Conservation (phyloP, 495 filamentous ascomycete species). For the Thermothielavioides terrestris region DNA sequence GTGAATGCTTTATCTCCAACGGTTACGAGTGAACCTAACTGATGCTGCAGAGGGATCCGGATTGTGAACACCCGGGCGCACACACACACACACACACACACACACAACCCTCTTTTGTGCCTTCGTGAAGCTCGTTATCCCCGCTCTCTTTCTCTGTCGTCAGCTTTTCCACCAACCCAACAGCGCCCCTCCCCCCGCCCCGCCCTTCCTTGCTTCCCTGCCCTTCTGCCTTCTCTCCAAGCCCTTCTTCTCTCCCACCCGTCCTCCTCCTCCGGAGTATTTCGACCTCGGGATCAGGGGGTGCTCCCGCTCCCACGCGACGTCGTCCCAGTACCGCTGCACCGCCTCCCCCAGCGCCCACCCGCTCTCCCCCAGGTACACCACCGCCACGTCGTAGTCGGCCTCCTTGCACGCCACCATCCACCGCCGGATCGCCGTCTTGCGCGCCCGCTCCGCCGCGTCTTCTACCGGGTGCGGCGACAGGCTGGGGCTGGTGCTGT, state of each 20-base stretch:
- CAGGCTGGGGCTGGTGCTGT: slow-evolving; percentile 46
- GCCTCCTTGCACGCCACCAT: slow-evolving; percentile 63
- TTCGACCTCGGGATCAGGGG: slow-evolving; percentile 30
- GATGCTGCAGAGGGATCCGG: not conserved
- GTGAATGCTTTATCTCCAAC: not conserved
- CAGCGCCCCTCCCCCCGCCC: slow-evolving; percentile 15
- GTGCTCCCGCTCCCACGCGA: slow-evolving; percentile 61
- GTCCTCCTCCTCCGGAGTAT: slow-evolving; percentile 8
- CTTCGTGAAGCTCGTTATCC: not conserved
- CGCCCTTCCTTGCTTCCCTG: slow-evolving; percentile 27
- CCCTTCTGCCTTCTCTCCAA: slow-evolving; percentile 27
- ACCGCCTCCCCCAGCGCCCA: slow-evolving; percentile 58
- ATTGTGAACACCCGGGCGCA: too few relatives aligned
- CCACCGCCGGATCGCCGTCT: slow-evolving; percentile 56
- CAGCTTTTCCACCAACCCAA: slow-evolving; percentile 1
- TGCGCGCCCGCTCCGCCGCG: slow-evolving; percentile 58
- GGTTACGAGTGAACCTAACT: not conserved
- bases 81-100: too few relatives aligned
- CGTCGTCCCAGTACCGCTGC: slow-evolving; percentile 54
- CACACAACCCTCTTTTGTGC: too few relatives aligned
- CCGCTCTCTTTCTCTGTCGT: not conserved
- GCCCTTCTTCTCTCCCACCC: not conserved
- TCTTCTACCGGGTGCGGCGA: slow-evolving; percentile 58
- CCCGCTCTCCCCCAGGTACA: slow-evolving; percentile 58
- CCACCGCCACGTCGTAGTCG: slow-evolving; percentile 63